These are phyloP conservation scores for Sphaceloma murrayae DNA, from an alignment of 2,329 filamentous ascomycete genomes.

Conservation along the genomic window DNA sequence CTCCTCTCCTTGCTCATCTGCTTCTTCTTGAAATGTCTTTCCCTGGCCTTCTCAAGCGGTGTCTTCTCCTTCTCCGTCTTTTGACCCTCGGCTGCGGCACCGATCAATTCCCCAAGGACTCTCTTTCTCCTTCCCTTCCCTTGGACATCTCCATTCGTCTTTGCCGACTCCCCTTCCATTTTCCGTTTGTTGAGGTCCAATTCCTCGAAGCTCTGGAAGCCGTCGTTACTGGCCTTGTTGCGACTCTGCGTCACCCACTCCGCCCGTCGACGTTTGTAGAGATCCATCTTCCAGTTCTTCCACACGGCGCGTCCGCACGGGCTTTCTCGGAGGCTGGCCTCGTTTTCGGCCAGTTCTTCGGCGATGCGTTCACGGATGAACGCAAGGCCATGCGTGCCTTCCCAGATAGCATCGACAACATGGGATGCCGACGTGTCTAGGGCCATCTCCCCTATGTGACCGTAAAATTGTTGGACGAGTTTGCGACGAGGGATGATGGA, in stretches of 20 bases:
- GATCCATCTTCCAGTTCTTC: slow-evolving; percentile 66
- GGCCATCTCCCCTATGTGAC: slow-evolving; percentile 51
- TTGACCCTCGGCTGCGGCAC: too few species aligned
- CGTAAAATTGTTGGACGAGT: slow-evolving; percentile 54
- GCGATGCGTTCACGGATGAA: slow-evolving; percentile 61
- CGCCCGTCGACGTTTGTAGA: slow-evolving; percentile 52
- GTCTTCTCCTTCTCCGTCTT: slow-evolving; percentile 38
- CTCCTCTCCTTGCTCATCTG: slow-evolving; percentile 25
- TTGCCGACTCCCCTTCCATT: slow-evolving; percentile 18
- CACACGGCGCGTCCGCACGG: slow-evolving; percentile 58
- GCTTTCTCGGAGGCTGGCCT: slow-evolving; percentile 53
- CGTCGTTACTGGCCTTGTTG: slow-evolving; percentile 40
- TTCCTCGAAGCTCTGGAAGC: slow-evolving; percentile 43
- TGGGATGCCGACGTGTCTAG: slow-evolving; percentile 55
- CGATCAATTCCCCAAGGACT: too few species aligned
- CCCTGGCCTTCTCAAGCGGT: slow-evolving; percentile 48
- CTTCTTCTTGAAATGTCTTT: slow-evolving; percentile 44
- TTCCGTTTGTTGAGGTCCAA: slow-evolving; percentile 27
- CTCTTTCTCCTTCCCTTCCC: slow-evolving; percentile 23
- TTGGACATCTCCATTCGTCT: too few species aligned
- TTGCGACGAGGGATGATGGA: slow-evolving; percentile 51
- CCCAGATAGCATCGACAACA: slow-evolving; percentile 58
- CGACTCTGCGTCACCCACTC: slow-evolving; percentile 58
- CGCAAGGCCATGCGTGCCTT: slow-evolving; percentile 52
- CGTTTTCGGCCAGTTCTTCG: slow-evolving; percentile 50